Conservation (phyloP, 306 rosid species). For the Urtica urens region DNA sequence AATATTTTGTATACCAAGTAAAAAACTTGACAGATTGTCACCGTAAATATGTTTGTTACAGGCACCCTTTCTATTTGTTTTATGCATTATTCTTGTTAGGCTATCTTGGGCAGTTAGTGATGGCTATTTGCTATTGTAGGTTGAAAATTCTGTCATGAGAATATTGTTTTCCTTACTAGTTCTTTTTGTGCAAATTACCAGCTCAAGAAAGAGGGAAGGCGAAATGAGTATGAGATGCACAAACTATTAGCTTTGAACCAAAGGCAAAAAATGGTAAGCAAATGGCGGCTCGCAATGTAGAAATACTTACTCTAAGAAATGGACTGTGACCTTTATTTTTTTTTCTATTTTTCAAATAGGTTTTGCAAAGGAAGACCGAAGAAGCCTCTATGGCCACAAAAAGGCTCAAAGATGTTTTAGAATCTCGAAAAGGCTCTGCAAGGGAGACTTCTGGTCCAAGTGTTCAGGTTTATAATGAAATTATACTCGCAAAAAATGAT, state of each 20-base stretch:
- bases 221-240: conserved; percentile 96
- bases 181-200: conserved; percentile 31
- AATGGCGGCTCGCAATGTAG: conserved; percentile 12
- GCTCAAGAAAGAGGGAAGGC: conserved; percentile 97
- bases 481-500: not conserved
- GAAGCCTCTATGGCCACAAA: conserved; percentile 90
- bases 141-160: too few relatives aligned
- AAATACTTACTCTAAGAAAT: conserved; percentile 4
- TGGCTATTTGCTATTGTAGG: too few relatives aligned
- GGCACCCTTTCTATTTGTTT: too few relatives aligned
- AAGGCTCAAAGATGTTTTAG: conserved; percentile 82
- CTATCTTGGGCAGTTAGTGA: too few relatives aligned
- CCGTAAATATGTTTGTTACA: not conserved
- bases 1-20: too few relatives aligned
- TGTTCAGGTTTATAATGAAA: conserved; percentile 53
- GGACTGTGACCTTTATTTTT: conserved; percentile 10
- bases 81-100: too few relatives aligned
- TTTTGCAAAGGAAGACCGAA: conserved; percentile 92
- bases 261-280: conserved; percentile 83
- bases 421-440: conserved; percentile 63
- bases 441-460: conserved; percentile 73
- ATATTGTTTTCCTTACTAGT: not conserved
- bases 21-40: not conserved
- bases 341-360: conserved; percentile 30
- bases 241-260: conserved; percentile 87